phyloP scores from a whole-genome alignment of 1,284 basidiomycete species.

The Cerioporus squamosus region DNA sequence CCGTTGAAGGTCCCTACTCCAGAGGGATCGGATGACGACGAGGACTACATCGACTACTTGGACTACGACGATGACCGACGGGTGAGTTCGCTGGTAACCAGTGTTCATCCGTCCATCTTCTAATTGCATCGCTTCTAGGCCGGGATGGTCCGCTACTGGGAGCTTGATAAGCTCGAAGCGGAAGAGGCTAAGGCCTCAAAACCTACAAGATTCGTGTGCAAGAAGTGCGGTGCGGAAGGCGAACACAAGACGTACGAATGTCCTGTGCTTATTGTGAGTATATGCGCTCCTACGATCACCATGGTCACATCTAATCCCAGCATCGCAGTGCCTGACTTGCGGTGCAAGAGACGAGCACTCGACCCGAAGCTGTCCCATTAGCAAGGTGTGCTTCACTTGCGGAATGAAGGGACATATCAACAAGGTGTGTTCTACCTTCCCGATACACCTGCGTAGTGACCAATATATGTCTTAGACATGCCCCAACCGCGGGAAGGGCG shows the following conservation, averaged over 20 bases:
- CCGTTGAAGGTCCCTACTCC: constrained; percentile 48
- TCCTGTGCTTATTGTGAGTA: constrained; percentile 67
- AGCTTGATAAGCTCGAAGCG: constrained; percentile 40
- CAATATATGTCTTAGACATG: constrained; percentile 63
- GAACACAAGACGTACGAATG: constrained; percentile 68
- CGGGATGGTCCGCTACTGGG: constrained; percentile 67
- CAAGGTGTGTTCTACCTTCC: constrained; percentile 46
- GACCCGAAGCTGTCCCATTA: constrained; percentile 83
- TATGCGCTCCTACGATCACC: neutral
- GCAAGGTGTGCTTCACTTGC: constrained; percentile 85
- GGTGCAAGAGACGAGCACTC: constrained; percentile 86
- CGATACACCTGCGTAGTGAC: no score
- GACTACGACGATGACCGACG: constrained; percentile 66
- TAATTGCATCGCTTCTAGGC: constrained; percentile 3
- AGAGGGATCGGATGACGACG: constrained; percentile 49
- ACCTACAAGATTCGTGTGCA: constrained; percentile 60
- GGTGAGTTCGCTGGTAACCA: constrained; percentile 40
- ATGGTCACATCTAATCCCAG: no score
- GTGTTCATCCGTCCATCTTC: no score
- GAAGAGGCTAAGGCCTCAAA: constrained; percentile 42
- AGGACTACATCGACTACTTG: constrained; percentile 73
- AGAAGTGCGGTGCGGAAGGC: constrained; percentile 72
- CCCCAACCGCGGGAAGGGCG: constrained; percentile 58
- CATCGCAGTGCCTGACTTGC: constrained; percentile 80
- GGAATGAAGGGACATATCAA: constrained; percentile 88